These are phyloP conservation scores for Ophiostoma ips DNA, from an alignment of 2,329 filamentous ascomycete genomes.

Conservation along the genomic window DNA sequence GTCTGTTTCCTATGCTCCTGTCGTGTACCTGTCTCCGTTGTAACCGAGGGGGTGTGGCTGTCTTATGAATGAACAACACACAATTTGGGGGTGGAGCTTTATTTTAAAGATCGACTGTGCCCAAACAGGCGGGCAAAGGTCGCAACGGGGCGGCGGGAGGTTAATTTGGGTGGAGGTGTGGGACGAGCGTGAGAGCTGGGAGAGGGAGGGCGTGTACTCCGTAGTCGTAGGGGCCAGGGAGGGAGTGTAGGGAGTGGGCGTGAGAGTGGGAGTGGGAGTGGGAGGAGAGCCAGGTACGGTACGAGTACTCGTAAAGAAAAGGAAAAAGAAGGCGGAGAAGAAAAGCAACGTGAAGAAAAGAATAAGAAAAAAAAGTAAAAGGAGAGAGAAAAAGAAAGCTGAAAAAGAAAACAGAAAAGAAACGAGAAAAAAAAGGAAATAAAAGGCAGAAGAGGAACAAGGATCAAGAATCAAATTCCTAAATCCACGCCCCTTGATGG, in stretches of 20 bases:
- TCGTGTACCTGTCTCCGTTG: neutral
- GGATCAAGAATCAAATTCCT: neutral
- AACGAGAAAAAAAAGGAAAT: neutral
- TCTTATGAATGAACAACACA: neutral
- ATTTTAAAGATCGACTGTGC: slow-evolving; percentile 2
- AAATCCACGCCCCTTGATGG: neutral
- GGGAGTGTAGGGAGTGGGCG: neutral
- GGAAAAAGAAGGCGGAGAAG: neutral
- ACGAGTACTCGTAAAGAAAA: no score
- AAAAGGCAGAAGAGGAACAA: neutral
- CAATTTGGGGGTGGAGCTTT: slow-evolving; percentile 1
- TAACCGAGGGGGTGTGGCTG: neutral
- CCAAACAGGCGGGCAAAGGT: slow-evolving; percentile 10
- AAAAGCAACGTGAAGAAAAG: neutral
- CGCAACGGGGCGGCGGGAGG: slow-evolving; percentile 6
- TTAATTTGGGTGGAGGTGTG: slow-evolving; percentile 1
- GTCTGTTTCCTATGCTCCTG: neutral
- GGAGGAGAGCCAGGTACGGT: neutral
- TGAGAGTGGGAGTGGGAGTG: neutral
- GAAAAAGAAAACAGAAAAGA: neutral
- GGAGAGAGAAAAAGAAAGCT: neutral
- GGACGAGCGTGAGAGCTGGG: neutral
- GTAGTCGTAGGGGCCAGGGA: neutral
- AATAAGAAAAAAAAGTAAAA: neutral
- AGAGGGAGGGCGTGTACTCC: no score